A percentile compares a stretch with the other conserved stretches of the same genome.
Conservation (phyloP, 2,329 filamentous ascomycete genomes). For the Byssoonygena ceratinophila region DNA sequence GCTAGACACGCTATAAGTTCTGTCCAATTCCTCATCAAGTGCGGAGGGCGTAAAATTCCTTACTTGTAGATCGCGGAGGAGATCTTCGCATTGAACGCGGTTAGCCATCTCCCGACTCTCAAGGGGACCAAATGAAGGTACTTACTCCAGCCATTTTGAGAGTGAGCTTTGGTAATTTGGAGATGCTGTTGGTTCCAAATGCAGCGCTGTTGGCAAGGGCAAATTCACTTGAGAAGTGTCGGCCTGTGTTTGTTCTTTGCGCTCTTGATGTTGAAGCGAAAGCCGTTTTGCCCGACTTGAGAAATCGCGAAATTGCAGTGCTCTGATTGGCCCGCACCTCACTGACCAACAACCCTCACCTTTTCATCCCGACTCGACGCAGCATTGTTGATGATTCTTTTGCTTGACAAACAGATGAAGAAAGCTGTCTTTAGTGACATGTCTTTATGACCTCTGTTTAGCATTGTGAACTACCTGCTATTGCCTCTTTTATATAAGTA, state of each 20-base stretch:
- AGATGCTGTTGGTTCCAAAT: not conserved
- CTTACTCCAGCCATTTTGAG: conserved; percentile 50
- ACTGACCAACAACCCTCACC: too few relatives aligned
- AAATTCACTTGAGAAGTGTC: not conserved
- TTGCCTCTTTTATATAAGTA: not conserved
- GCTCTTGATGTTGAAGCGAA: conserved; percentile 1
- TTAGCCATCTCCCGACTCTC: conserved; percentile 2
- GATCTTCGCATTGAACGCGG: conserved; percentile 34
- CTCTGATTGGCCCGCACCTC: conserved; percentile 14
- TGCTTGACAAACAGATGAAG: not conserved
- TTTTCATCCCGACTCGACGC: not conserved
- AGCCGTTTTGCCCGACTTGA: not conserved
- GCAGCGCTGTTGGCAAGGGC: not conserved
- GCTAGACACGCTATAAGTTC: conserved; percentile 44
- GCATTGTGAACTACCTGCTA: not conserved
- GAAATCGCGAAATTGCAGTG: conserved; percentile 5
- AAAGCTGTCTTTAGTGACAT: not conserved
- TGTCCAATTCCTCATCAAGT: not conserved
- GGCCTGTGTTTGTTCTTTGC: too few relatives aligned
- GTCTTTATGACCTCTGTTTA: not conserved
- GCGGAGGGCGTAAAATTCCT: conserved; percentile 22
- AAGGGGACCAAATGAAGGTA: conserved; percentile 14
- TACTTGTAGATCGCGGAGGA: conserved; percentile 51
- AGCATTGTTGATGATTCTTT: too few relatives aligned
- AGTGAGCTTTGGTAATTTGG: not conserved